Conservation (phyloP, 2,329 filamentous ascomycete species). For the Botrytis fabae region DNA sequence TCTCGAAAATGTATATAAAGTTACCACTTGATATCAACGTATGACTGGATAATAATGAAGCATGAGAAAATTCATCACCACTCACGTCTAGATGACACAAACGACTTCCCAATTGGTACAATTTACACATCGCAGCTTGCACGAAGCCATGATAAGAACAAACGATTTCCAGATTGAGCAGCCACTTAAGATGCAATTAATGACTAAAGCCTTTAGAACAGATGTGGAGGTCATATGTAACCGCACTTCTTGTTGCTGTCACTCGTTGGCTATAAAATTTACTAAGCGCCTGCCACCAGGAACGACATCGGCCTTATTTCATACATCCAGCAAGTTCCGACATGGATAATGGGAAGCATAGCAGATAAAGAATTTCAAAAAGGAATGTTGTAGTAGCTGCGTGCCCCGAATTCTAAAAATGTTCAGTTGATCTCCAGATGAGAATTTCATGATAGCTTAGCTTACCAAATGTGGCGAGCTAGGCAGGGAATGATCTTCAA, state of each 20-base stretch:
- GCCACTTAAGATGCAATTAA: neutral
- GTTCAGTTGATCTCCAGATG: neutral
- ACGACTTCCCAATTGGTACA: neutral
- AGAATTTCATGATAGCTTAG: slow-evolving; percentile 1
- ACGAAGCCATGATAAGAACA: neutral
- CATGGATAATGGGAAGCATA: neutral
- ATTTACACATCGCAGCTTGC: neutral
- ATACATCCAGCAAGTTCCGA: neutral
- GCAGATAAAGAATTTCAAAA: neutral
- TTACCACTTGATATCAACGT: neutral
- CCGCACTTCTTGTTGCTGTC: neutral
- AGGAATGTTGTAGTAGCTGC: neutral
- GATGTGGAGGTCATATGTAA: slow-evolving; percentile 4
- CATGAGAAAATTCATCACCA: neutral
- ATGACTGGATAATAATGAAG: neutral
- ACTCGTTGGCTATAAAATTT: neutral
- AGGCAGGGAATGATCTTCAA: neutral
- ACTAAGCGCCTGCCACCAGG: neutral
- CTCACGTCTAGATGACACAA: neutral
- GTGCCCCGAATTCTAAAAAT: neutral
- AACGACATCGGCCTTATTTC: neutral
- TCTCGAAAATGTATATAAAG: neutral
- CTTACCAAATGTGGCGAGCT: neutral
- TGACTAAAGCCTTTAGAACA: neutral
- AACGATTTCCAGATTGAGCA: neutral